A percentile compares a stretch with the other conserved stretches of the same genome.
These are phyloP conservation scores for Solanum pinnatisectum DNA, from an alignment of 257 asterid species.

Conservation along the genomic window DNA sequence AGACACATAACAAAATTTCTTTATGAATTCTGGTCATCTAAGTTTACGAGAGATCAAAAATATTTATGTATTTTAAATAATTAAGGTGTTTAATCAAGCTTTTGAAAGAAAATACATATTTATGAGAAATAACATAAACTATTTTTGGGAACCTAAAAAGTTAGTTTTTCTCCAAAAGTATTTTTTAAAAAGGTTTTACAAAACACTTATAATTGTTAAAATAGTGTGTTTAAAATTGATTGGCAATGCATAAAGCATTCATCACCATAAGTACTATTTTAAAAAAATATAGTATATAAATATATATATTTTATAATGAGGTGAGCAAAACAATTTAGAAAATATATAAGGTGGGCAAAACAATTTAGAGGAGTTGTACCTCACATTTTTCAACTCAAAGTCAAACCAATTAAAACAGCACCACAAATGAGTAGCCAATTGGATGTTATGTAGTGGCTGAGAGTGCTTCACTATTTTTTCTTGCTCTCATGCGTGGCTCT, in stretches of 20 bases:
- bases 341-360: neutral
- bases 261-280: too few species aligned
- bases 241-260: neutral
- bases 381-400: neutral
- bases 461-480: neutral
- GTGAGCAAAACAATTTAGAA: neutral
- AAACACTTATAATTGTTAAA: too few species aligned
- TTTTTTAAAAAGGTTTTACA: neutral
- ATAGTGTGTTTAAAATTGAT: neutral
- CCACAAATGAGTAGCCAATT: neutral
- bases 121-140: too few species aligned
- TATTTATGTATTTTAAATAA: too few species aligned
- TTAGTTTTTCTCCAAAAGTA: too few species aligned
- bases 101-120: too few species aligned
- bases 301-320: neutral
- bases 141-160: neutral
- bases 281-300: too few species aligned
- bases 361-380: neutral
- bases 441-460: neutral
- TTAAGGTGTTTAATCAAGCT: neutral
- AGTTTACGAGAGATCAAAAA: too few species aligned
- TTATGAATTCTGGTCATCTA: neutral
- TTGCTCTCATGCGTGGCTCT: neutral
- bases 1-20: neutral
- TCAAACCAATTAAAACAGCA: neutral